These are phyloP conservation scores for Tulasnella calospora DNA, from an alignment of 768 basidiomycete species.

Conservation along the genomic window DNA sequence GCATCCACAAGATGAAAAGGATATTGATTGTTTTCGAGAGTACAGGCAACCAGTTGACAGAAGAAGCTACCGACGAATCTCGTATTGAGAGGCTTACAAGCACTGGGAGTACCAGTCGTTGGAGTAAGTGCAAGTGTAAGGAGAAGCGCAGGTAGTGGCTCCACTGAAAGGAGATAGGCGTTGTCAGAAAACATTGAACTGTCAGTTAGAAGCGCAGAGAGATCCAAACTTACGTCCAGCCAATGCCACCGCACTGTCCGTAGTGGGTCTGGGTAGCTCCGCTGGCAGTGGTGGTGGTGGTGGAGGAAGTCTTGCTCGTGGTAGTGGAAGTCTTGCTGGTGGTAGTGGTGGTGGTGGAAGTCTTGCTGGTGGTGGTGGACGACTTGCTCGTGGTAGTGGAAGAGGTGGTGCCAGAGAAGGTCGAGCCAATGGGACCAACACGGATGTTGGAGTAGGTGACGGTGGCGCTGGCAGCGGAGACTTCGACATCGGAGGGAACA, in stretches of 20 bases:
- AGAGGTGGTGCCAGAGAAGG: constrained; percentile 20
- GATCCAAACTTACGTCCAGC: constrained; percentile 16
- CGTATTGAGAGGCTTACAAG: constrained; percentile 16
- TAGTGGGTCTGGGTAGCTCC: constrained; percentile 19
- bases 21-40: background rate
- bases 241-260: constrained; percentile 27
- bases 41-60: background rate
- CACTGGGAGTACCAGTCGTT: constrained; percentile 25
- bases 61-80: background rate
- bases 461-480: background rate
- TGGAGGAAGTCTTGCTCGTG: background rate
- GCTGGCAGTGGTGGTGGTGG: constrained; percentile 19
- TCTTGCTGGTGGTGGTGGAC: background rate
- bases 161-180: background rate
- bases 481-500: too few relatives aligned
- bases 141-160: constrained; percentile 23
- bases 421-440: constrained; percentile 25
- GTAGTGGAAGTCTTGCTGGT: background rate
- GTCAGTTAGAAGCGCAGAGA: background rate
- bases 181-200: background rate
- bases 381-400: background rate
- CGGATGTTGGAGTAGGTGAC: background rate
- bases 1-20: background rate
- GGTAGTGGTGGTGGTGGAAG: background rate
- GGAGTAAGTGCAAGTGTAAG: constrained; percentile 20